These are phyloP conservation scores for Lunularia cruciata DNA, from an alignment of 225 moss, liverwort and hornwort species.

Conservation along the genomic window DNA sequence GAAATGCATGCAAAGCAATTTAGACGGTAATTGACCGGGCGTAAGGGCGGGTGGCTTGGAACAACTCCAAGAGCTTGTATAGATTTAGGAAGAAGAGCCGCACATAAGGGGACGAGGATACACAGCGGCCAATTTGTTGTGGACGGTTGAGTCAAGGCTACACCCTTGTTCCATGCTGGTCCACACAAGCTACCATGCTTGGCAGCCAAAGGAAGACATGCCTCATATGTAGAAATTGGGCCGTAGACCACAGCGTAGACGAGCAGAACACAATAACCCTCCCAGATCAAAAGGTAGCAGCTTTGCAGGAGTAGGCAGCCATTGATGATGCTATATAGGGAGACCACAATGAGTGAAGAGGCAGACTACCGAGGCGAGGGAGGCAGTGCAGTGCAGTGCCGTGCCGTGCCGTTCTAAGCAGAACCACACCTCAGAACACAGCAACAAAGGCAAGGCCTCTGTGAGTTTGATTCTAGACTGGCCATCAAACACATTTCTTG, in stretches of 20 bases:
- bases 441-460: slow-evolving; percentile 99
- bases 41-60: slow-evolving; percentile 10
- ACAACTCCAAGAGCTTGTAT: slow-evolving; percentile 16
- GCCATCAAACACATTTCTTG: slow-evolving; percentile 48
- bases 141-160: slow-evolving; percentile 42
- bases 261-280: slow-evolving; percentile 55
- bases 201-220: slow-evolving; percentile 33
- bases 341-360: slow-evolving; percentile 52
- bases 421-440: slow-evolving; percentile 99
- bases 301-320: slow-evolving; percentile 52
- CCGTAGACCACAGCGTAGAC: slow-evolving; percentile 38
- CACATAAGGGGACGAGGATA: slow-evolving; percentile 27
- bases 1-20: slow-evolving; percentile 1
- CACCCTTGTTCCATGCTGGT: slow-evolving; percentile 37
- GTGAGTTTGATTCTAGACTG: slow-evolving; percentile 73
- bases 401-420: slow-evolving; percentile 99
- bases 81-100: slow-evolving; percentile 24
- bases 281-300: slow-evolving; percentile 49
- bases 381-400: slow-evolving; percentile 95
- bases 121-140: slow-evolving; percentile 43
- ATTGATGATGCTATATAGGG: slow-evolving; percentile 48
- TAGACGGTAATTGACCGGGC: slow-evolving; percentile 1
- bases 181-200: slow-evolving; percentile 40
- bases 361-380: slow-evolving; percentile 58
- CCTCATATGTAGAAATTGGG: slow-evolving; percentile 39